Evolutionary conservation across 129 eudicot genomes (phyloP), one percentile per base, ranked within the genome.

Genomic region (Centrapalus pauciflorus): DNA sequence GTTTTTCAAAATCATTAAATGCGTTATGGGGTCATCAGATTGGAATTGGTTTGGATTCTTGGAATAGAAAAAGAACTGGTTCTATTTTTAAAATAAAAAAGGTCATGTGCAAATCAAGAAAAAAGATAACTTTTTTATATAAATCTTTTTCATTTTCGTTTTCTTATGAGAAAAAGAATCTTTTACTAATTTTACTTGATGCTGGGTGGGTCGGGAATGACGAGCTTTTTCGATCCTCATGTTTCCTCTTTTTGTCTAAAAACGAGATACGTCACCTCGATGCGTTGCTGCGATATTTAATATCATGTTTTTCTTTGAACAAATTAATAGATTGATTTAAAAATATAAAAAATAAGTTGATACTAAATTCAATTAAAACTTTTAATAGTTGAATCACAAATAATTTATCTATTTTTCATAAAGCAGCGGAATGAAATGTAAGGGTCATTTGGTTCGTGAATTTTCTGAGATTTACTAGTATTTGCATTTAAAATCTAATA

Each of bases 31-130:
- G 72, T 64, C 78, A 55, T 28, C 58, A 73, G 55, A 64, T 54
- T 73, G 57, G 78, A n/a, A n/a, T n/a, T n/a, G n/a, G n/a, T n/a
- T 73, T 64, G 78, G 78, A 73, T 55, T 52, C 55, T 73, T 54
- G 55, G 3, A 46, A 14, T 40, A 26, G 27, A n/a, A n/a, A 19
- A 5, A 61, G 25, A 72, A 62, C 63, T 67, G 52, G 1, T 32
- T 23, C 9, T 37, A 12, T 33, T 71, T 49, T n/a, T 26, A 26
- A 48, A 61, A 61, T 29, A 28, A 33, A 49, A 46, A 61, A 62
- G 25, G 73, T 48, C 48, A 71, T 71, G 46, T 48, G 76, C 52
- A 61, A 72, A 72, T 72, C 77, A 61, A 72, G 63, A 34, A 61
- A 60, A 71, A 72, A 41, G 56, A 61, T 12, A 10, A n/a, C 50